Percentiles rank a stretch among this genome's conserved stretches.
These are phyloP conservation scores for Aspergillus niger DNA, from an alignment of 2,329 filamentous ascomycete species.

Conservation along the genomic window DNA sequence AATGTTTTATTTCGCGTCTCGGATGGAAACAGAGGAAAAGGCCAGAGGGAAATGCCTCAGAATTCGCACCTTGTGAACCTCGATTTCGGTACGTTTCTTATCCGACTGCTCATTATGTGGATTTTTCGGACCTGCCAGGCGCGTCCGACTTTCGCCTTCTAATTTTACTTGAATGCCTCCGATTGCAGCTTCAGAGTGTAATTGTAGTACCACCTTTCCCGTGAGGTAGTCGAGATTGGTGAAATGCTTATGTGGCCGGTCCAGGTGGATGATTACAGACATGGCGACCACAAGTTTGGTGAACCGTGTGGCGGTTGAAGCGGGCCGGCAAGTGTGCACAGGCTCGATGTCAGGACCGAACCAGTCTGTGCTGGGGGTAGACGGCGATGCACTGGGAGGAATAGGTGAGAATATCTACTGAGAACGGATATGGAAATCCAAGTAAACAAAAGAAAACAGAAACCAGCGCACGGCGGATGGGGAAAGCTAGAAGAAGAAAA, in stretches of 20 bases:
- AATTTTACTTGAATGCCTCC: conserved; percentile 51
- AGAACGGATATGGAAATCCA: neutral
- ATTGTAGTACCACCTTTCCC: conserved; percentile 47
- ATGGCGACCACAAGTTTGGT: conserved; percentile 35
- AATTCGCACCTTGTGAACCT: conserved; percentile 50
- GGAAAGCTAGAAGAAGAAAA: neutral
- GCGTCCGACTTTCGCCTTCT: conserved; percentile 52
- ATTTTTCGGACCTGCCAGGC: conserved; percentile 44
- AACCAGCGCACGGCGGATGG: neutral
- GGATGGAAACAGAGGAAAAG: neutral
- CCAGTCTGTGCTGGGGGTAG: neutral
- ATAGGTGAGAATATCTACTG: neutral
- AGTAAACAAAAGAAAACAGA: neutral
- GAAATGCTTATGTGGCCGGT: conserved; percentile 46
- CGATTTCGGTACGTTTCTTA: conserved; percentile 51
- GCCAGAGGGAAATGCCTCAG: neutral
- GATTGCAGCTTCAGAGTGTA: conserved; percentile 47
- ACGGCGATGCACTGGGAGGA: neutral
- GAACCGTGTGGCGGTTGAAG: conserved; percentile 6
- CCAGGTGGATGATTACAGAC: conserved; percentile 49
- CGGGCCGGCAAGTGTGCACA: neutral
- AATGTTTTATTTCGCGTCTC: neutral
- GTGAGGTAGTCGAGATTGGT: conserved; percentile 53
- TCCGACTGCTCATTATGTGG: conserved; percentile 46
- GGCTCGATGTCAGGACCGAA: neutral